A percentile compares a stretch with the other conserved stretches of the same genome.
These are phyloP conservation scores for Aureobasidium sp. DNA, from an alignment of 2,329 filamentous ascomycete species.

Conservation along the genomic window DNA sequence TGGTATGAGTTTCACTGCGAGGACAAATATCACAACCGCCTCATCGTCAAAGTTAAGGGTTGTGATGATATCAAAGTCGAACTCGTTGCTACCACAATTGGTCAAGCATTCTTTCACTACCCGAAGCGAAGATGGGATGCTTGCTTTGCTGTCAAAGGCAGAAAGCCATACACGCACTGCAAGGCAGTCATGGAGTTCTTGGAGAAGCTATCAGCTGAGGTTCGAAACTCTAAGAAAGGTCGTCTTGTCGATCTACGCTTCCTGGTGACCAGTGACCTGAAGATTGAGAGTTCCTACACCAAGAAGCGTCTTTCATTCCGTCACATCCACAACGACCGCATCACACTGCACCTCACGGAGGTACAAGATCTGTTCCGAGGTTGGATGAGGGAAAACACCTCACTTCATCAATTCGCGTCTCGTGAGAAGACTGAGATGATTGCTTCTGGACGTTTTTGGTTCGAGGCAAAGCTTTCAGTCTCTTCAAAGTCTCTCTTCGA, in stretches of 20 bases:
- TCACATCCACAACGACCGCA: not conserved
- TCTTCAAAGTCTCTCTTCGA: conserved; percentile 9
- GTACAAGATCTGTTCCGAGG: conserved; percentile 12
- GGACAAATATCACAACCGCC: conserved; percentile 7
- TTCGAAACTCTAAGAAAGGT: not conserved
- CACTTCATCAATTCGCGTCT: not conserved
- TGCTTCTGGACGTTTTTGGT: conserved; percentile 19
- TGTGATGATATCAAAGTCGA: not conserved
- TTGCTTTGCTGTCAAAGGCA: conserved; percentile 9
- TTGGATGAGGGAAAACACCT: conserved; percentile 8
- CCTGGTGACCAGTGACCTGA: conserved; percentile 13
- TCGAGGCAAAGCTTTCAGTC: conserved; percentile 18
- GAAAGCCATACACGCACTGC: not conserved
- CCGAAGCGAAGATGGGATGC: conserved; percentile 22
- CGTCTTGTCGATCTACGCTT: not conserved
- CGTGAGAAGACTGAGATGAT: not conserved
- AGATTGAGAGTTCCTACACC: conserved; percentile 17
- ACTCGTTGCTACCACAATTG: not conserved
- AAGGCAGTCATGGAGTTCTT: not conserved
- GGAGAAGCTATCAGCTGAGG: conserved; percentile 13
- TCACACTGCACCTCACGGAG: conserved; percentile 6
- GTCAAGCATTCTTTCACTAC: conserved; percentile 20
- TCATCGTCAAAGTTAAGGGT: conserved; percentile 12
- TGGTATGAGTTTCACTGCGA: conserved; percentile 17
- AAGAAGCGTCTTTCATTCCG: conserved; percentile 18